Conservation (phyloP, 768 basidiomycete species). For the Grammothele lineata region DNA sequence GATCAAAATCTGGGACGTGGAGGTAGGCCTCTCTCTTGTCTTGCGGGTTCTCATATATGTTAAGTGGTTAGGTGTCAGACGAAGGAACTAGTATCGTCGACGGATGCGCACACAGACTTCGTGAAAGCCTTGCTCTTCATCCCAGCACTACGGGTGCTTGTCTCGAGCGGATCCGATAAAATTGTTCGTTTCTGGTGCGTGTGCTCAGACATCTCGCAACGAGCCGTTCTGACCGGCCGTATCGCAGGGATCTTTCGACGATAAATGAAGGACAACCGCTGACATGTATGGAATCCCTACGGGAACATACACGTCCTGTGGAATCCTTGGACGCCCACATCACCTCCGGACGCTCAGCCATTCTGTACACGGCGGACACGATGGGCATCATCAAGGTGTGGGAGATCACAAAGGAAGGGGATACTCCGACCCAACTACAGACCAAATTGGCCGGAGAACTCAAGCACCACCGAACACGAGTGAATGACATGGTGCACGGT, state of each 20-base stretch:
- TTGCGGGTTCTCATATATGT: neutral
- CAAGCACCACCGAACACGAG: constrained; percentile 73
- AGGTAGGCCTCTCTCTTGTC: constrained; percentile 41
- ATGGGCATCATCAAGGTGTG: constrained; percentile 88
- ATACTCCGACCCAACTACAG: constrained; percentile 43
- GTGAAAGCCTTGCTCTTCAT: constrained; percentile 80
- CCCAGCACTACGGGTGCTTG: constrained; percentile 57
- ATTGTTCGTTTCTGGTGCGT: constrained; percentile 79
- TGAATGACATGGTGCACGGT: constrained; percentile 68
- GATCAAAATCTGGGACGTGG: constrained; percentile 82
- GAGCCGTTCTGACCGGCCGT: too few relatives aligned
- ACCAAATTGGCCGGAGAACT: constrained; percentile 51
- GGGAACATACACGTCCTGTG: constrained; percentile 85
- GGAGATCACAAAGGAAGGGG: constrained; percentile 51
- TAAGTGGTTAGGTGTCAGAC: constrained; percentile 41
- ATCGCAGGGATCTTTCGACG: constrained; percentile 70
- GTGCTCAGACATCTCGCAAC: too few relatives aligned
- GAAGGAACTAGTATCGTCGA: constrained; percentile 64
- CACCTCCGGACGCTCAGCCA: constrained; percentile 40
- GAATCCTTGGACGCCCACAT: constrained; percentile 65
- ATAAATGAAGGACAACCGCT: constrained; percentile 38
- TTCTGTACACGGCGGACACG: constrained; percentile 83
- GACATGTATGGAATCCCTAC: constrained; percentile 61
- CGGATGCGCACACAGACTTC: constrained; percentile 83
- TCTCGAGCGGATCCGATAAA: constrained; percentile 91